Evolutionary conservation across 345 rosid species (phyloP), one percentile per base, ranked within the genome.

Genomic region (Syzygium aromaticum): DNA sequence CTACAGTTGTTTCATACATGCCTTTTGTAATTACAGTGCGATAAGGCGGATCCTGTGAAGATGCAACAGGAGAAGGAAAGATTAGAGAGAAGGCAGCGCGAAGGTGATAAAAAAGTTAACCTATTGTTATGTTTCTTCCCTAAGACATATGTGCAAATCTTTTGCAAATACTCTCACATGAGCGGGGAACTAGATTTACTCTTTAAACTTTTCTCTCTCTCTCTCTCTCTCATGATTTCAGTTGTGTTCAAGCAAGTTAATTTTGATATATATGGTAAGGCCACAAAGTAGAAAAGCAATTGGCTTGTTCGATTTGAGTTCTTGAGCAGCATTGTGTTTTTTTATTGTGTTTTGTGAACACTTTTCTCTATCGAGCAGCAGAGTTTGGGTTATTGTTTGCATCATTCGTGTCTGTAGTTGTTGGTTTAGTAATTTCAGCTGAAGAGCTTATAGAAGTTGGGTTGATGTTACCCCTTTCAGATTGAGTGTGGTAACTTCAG

Each of bases 71-170:
- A 96, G 88, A 97, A 92, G 89, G 96, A 94, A 91, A 89, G 90
- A 91, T 87, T 97, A 84, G 96, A 96, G 85, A 92, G 84, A 91
- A 90, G 91, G 89, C 98, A 91, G 89, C 96, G 88, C 19, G 96
- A 95, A 97, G 98, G 98, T 97, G 86, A 86, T 87, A 53, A 88
- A 59, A 84, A 28, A 54, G 84, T 51, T 54, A 54, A 54, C 30
- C 77, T 85, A 14, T 40, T 28, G 28, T 52, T 84, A 57, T 84
- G 28, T 64, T 43, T 61, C 33, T 61, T 61, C 19, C 73, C 33
- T 61, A 61, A 27, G 17, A 61, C 33, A 2, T 52, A 6, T 53
- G 16, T 27, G 73, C 33, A 61, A 12, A 13, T n/a, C 73, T n/a
- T 61, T n/a, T 61, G 73, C 33, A 61, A 61, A n/a, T 61, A 61